These are phyloP conservation scores for Pterocarpus macrocarpus DNA, from an alignment of 306 rosid species.

Conservation along the genomic window DNA sequence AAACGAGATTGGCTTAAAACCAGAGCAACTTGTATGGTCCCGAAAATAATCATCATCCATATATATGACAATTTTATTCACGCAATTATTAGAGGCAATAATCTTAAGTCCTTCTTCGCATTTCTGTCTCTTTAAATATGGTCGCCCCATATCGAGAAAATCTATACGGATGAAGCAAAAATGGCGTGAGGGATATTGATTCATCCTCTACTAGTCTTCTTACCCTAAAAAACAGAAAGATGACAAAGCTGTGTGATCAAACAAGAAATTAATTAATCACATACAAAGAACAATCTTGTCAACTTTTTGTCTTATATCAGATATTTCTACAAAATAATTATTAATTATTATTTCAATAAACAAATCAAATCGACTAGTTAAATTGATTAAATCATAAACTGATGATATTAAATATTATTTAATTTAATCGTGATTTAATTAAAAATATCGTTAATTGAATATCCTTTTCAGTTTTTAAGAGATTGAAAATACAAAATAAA, in stretches of 20 bases:
- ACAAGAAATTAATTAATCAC: neutral
- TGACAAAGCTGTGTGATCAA: neutral
- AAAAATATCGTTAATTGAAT: no score
- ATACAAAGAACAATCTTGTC: neutral
- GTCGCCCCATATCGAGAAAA: neutral
- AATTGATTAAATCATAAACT: no score
- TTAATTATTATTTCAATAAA: no score
- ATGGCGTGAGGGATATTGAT: neutral
- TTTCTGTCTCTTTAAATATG: no score
- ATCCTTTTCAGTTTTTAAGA: no score
- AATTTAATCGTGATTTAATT: no score
- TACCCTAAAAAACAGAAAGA: slow-evolving; percentile 73
- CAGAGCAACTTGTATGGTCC: slow-evolving; percentile 32
- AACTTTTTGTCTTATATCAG: neutral
- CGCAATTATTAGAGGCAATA: neutral
- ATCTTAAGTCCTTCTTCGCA: neutral
- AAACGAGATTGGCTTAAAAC: slow-evolving; percentile 23
- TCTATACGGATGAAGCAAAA: neutral
- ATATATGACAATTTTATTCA: neutral
- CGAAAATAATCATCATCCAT: neutral
- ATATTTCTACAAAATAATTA: neutral
- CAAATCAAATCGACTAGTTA: no score
- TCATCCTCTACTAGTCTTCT: neutral
- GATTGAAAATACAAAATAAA: no score
- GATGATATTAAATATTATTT: neutral